phyloP scores from a whole-genome alignment of 2,329 filamentous ascomycete genomes.

The Botrytis tulipae region DNA sequence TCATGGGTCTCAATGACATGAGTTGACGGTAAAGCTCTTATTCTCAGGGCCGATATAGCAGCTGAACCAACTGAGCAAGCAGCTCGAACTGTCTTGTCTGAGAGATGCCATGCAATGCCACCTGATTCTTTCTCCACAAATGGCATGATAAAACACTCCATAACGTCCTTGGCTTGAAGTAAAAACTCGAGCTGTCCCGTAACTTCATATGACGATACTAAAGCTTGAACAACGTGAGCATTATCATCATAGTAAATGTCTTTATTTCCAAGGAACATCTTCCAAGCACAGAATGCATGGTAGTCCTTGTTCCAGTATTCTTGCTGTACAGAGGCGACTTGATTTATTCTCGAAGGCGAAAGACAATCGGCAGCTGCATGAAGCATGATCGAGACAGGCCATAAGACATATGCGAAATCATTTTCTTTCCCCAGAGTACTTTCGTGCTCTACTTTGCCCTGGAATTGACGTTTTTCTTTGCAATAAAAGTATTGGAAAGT shows the following conservation, averaged over 20 bases:
- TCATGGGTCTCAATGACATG: background rate
- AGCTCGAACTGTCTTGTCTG: conserved; percentile 25
- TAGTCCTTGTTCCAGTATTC: conserved; percentile 28
- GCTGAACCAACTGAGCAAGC: conserved; percentile 28
- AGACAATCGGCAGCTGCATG: conserved; percentile 27
- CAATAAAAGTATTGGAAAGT: conserved; percentile 25
- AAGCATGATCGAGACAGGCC: conserved; percentile 29
- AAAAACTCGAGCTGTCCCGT: conserved; percentile 22
- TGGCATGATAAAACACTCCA: conserved; percentile 25
- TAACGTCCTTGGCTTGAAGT: conserved; percentile 24
- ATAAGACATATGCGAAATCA: conserved; percentile 30
- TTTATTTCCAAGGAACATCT: conserved; percentile 31
- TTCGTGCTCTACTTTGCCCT: conserved; percentile 24
- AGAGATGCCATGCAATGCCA: conserved; percentile 29
- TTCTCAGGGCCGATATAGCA: conserved; percentile 27
- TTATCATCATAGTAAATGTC: conserved; percentile 33
- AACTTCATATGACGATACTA: conserved; percentile 26
- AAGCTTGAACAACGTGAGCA: conserved; percentile 26
- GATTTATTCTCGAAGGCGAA: background rate
- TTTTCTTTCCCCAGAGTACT: conserved; percentile 21
- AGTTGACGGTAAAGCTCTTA: background rate
- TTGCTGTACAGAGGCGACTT: conserved; percentile 22
- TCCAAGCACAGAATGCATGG: conserved; percentile 30
- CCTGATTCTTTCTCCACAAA: conserved; percentile 23
- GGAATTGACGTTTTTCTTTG: conserved; percentile 19